Evolutionary conservation across 768 basidiomycete species (phyloP).

Genomic region (Suillus subluteus): DNA sequence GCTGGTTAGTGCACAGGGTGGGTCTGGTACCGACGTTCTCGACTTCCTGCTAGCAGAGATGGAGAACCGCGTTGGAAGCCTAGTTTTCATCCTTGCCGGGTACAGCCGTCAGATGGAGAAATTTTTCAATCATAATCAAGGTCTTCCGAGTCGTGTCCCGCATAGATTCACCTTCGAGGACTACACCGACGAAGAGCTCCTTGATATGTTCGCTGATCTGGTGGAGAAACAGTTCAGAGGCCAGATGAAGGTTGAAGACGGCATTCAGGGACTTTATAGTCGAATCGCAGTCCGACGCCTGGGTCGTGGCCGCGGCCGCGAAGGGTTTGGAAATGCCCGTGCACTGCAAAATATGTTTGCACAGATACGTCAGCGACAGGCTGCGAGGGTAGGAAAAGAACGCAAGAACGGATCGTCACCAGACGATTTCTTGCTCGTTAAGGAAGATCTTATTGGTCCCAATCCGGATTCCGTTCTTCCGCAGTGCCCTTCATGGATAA

Average conservation of each 20-base stretch:
- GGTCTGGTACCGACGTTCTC: slow-evolving; percentile 54
- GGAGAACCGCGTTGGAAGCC: slow-evolving; percentile 60
- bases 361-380: slow-evolving; percentile 50
- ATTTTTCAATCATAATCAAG: slow-evolving; percentile 72
- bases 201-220: slow-evolving; percentile 48
- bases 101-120: slow-evolving; percentile 69
- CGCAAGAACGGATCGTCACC: slow-evolving; percentile 41
- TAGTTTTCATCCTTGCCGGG: slow-evolving; percentile 69
- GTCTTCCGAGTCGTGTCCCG: slow-evolving; percentile 62
- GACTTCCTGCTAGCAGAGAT: slow-evolving; percentile 70
- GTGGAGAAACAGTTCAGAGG: slow-evolving; percentile 47
- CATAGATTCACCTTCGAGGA: slow-evolving; percentile 56
- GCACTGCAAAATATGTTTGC: slow-evolving; percentile 52
- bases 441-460: slow-evolving; percentile 63
- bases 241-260: slow-evolving; percentile 51
- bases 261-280: slow-evolving; percentile 30
- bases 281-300: slow-evolving; percentile 57
- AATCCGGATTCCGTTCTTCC: slow-evolving; percentile 49
- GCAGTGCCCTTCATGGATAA: slow-evolving; percentile 48
- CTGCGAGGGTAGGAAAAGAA: slow-evolving; percentile 43
- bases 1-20: slow-evolving; percentile 47
- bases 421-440: slow-evolving; percentile 51
- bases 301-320: slow-evolving; percentile 51
- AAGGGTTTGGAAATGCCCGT: slow-evolving; percentile 66
- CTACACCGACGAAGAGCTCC: slow-evolving; percentile 55